phyloP scores from a whole-genome alignment of 2,329 filamentous ascomycete species.

The Tympanopsis confertula region DNA sequence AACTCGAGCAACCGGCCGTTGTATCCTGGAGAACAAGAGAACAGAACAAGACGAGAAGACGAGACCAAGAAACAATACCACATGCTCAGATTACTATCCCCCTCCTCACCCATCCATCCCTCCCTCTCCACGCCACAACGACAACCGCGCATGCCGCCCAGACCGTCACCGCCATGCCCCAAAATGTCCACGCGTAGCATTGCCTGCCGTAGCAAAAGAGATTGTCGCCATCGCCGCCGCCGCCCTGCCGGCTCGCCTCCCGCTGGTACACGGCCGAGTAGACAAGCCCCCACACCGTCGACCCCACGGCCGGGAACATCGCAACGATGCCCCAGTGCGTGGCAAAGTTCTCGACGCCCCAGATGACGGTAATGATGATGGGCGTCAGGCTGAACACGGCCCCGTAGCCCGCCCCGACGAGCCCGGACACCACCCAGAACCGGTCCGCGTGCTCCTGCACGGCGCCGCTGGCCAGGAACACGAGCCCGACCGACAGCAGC shows the following conservation, averaged over 20 bases:
- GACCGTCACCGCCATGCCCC: conserved; percentile 73
- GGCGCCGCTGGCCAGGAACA: conserved; percentile 65
- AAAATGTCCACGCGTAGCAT: conserved; percentile 76
- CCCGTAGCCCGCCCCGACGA: conserved; percentile 85
- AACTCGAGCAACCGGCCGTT: no score
- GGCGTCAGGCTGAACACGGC: conserved; percentile 82
- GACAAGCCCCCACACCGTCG: conserved; percentile 81
- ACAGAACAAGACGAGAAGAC: no score
- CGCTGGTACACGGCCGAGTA: conserved; percentile 73
- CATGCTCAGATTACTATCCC: conserved; percentile 55
- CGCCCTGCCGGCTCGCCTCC: conserved; percentile 33
- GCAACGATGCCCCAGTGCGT: conserved; percentile 96
- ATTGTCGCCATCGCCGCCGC: conserved; percentile 25
- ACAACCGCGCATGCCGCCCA: conserved; percentile 66
- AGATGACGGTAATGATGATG: conserved; percentile 90
- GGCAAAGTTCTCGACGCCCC: conserved; percentile 96
- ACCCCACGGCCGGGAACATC: conserved; percentile 78
- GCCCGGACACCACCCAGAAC: conserved; percentile 75
- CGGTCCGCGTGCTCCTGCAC: conserved; percentile 65
- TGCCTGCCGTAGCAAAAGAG: conserved; percentile 67
- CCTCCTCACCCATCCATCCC: conserved; percentile 61
- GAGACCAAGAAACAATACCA: no score
- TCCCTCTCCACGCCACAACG: conserved; percentile 71
- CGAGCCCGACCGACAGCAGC: conserved; percentile 63
- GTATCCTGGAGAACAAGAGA: no score